Evolutionary conservation across 2,329 filamentous ascomycete species (phyloP).

Genomic region (Ophiostoma triangulosporum): DNA sequence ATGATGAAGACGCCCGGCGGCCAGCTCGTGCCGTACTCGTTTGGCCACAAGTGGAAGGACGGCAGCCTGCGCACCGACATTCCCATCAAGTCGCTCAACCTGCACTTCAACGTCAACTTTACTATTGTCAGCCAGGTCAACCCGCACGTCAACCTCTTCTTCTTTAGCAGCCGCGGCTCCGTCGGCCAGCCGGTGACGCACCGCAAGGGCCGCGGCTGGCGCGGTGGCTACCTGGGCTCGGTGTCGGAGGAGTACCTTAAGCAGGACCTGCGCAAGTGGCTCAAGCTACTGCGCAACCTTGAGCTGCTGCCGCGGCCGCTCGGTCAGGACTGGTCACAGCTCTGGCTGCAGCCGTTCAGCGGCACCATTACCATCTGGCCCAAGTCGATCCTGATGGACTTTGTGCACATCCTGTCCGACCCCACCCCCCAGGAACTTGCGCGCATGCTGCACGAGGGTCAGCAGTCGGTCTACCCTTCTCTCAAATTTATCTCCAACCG

Average conservation of each 20-base stretch:
- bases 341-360: slow-evolving; percentile 90
- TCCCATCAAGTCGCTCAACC: slow-evolving; percentile 81
- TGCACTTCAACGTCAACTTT: slow-evolving; percentile 98
- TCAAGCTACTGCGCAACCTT: slow-evolving; percentile 83
- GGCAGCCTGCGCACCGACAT: slow-evolving; percentile 90
- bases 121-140: slow-evolving; percentile 84
- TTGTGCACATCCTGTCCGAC: slow-evolving; percentile 74
- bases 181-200: slow-evolving; percentile 92
- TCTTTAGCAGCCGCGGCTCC: slow-evolving; percentile 86
- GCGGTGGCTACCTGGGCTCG: slow-evolving; percentile 85
- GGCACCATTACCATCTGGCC: slow-evolving; percentile 97
- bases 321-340: slow-evolving; percentile 91
- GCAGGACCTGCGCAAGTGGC: slow-evolving; percentile 93
- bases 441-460: slow-evolving; percentile 80
- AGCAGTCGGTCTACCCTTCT: slow-evolving; percentile 81
- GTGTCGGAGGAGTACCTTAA: slow-evolving; percentile 92
- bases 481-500: slow-evolving; percentile 83
- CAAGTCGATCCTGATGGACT: slow-evolving; percentile 64
- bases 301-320: slow-evolving; percentile 82
- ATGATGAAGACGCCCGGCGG: slow-evolving; percentile 60
- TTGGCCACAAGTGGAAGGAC: slow-evolving; percentile 99
- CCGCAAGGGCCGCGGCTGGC: slow-evolving; percentile 84
- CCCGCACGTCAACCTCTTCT: slow-evolving; percentile 96
- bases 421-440: slow-evolving; percentile 62
- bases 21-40: slow-evolving; percentile 74